A percentile compares a stretch with the other conserved stretches of the same genome.
Conservation (phyloP, 2,329 filamentous ascomycete genomes). For the Fusarium sp. region DNA sequence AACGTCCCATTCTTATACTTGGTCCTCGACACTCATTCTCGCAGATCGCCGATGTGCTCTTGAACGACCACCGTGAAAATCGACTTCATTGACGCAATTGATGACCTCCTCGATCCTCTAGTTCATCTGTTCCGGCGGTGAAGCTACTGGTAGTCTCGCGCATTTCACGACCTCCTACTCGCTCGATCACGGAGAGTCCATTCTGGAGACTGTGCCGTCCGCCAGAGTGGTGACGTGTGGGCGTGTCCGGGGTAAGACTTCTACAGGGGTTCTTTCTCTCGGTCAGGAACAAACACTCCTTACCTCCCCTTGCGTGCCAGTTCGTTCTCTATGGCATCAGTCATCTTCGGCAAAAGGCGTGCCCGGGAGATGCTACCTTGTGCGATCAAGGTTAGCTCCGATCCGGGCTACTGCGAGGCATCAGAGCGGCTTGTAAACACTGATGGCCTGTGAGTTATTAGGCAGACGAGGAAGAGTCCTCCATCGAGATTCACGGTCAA, state of each 20-base stretch:
- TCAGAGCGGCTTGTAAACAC: not conserved
- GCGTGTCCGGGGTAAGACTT: constrained; percentile 4
- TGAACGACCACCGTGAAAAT: not conserved
- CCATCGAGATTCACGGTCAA: not conserved
- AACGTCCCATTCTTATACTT: constrained; percentile 30
- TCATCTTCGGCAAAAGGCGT: not conserved
- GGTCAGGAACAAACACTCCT: not conserved
- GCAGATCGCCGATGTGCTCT: constrained; percentile 6
- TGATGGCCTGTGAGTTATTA: not conserved
- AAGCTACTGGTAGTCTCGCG: not conserved
- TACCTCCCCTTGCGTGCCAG: not conserved
- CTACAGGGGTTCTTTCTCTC: not conserved
- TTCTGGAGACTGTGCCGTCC: not conserved
- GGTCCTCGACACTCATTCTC: not conserved
- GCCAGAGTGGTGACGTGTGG: constrained; percentile 24
- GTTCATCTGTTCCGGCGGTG: not conserved
- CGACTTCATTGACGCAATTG: constrained; percentile 38
- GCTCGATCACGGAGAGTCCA: not conserved
- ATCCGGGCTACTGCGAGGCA: not conserved
- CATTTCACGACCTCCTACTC: constrained; percentile 9
- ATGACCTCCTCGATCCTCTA: constrained; percentile 5
- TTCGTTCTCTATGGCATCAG: not conserved
- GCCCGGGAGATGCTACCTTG: not conserved
- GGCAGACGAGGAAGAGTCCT: not conserved
- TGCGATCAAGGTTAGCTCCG: constrained; percentile 5